A percentile compares a stretch with the other conserved stretches of the same genome.
These are phyloP conservation scores for Trifolium fragiferum DNA, from an alignment of 306 rosid species.

Conservation along the genomic window DNA sequence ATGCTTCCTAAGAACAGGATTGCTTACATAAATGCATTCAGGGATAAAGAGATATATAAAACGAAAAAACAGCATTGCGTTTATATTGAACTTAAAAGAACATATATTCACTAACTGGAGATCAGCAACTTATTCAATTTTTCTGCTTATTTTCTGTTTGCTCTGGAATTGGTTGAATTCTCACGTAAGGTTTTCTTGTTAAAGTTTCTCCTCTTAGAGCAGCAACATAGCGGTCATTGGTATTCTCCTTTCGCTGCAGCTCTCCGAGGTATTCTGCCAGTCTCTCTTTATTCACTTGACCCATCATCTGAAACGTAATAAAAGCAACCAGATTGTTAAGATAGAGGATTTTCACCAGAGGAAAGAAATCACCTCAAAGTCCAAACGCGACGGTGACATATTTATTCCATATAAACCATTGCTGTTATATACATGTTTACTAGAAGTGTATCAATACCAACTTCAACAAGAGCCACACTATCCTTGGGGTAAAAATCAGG, in stretches of 20 bases:
- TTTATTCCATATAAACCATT: slow-evolving; percentile 11
- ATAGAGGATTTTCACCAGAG: neutral
- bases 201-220: slow-evolving; percentile 83
- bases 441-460: neutral
- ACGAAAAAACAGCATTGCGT: neutral
- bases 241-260: slow-evolving; percentile 83
- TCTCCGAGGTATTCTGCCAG: slow-evolving; percentile 85
- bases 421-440: neutral
- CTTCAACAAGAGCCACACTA: neutral
- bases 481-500: neutral
- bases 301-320: slow-evolving; percentile 73
- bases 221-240: slow-evolving; percentile 89
- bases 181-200: slow-evolving; percentile 83
- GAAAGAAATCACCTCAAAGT: slow-evolving; percentile 6
- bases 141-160: slow-evolving; percentile 49
- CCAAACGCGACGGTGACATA: neutral
- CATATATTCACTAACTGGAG: slow-evolving; percentile 13
- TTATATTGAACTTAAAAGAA: slow-evolving; percentile 20
- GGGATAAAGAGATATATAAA: neutral
- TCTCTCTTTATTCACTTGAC: slow-evolving; percentile 76
- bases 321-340: slow-evolving; percentile 16
- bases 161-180: slow-evolving; percentile 78
- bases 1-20: neutral
- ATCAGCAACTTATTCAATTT: slow-evolving; percentile 48
- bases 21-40: slow-evolving; percentile 10